Base-by-base conservation (phyloP, 768 basidiomycete genomes). In the Lentinula guzmanii region DNA sequence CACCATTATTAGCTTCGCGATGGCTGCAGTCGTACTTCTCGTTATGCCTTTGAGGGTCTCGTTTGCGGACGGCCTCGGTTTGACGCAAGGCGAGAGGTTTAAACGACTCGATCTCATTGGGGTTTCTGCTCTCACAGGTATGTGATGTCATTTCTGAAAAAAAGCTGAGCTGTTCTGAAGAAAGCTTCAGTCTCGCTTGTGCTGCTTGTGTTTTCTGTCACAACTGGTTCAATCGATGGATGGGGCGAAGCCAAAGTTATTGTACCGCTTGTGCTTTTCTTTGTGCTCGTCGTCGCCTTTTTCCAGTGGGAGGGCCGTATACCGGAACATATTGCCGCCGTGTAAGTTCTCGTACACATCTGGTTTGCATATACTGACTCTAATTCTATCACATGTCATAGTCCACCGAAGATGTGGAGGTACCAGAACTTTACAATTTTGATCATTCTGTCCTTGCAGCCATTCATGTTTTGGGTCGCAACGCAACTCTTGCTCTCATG, bases 281-380 rank as follows among this genome's bases (percentile, higher is more conserved):
- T 82, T 61, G 37, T 77, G 8, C 62, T 80, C 10, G 65, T 71
- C 41, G 64, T 70, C 31, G 69, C 58, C 1, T 86, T 86, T 72
- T 81, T 86, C 70, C 70, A 75, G 55, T 85, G 78, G 76, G 83
- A 86, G 64, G 69, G 75, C 8, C 48, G 65, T 0, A 67, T 82
- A 13, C 78, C 77, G 2, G 64, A 66, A 15, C 69, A 79, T 11
- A 67, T 66, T 5, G 82, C 84, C 10, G 76, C 77, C 4, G 67
- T 81, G 78, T 79, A 64, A 46, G 76, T 65, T 13, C 10, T n/a
- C 16, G 55, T 52, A 9, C 1, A 41, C 4, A 15, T n/a, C 18
- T 18, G 21, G 16, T n/a, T 39, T 6, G 31, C 15, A 10, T 10
- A n/a, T 56, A 35, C 31, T 43, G 10, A 48, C 9, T 21, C 24